Percentiles rank a stretch among this genome's conserved stretches.
These are phyloP conservation scores for Nectriaceae sp. DNA, from an alignment of 2,329 filamentous ascomycete species.

Conservation along the genomic window DNA sequence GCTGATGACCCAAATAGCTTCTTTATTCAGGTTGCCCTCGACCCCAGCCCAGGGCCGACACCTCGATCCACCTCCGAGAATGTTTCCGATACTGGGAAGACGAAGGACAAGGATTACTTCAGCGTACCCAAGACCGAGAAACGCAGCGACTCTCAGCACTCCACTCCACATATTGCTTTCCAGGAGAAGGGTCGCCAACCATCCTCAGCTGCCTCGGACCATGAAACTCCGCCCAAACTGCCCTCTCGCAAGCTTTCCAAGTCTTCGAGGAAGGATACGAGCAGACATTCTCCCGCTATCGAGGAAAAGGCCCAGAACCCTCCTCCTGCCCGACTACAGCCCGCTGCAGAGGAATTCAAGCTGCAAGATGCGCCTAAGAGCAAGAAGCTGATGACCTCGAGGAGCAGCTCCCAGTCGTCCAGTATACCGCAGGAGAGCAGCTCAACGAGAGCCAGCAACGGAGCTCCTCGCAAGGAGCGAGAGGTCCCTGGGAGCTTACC, in stretches of 20 bases:
- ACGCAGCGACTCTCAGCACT: conserved; percentile 51
- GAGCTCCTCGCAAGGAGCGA: conserved; percentile 26
- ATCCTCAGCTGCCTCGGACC: conserved; percentile 59
- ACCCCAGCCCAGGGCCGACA: conserved; percentile 65
- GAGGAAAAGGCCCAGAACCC: conserved; percentile 44
- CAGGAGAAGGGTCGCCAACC: conserved; percentile 73
- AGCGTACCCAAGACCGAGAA: conserved; percentile 49
- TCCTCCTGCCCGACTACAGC: conserved; percentile 37
- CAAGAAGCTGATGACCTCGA: conserved; percentile 47
- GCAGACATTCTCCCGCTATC: conserved; percentile 28
- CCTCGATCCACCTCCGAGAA: conserved; percentile 55
- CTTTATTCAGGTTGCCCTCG: conserved; percentile 75
- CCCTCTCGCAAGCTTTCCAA: conserved; percentile 42
- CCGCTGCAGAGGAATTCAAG: conserved; percentile 65
- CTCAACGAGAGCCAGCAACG: conserved; percentile 39
- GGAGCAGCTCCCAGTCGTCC: conserved; percentile 47
- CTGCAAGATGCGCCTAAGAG: conserved; percentile 78
- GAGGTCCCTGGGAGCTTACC: conserved; percentile 28
- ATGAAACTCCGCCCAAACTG: conserved; percentile 54
- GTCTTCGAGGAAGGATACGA: conserved; percentile 46
- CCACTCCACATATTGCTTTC: conserved; percentile 88
- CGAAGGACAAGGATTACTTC: conserved; percentile 64
- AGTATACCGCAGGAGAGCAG: conserved; percentile 38
- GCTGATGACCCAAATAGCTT: conserved; percentile 67
- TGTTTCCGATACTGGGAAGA: conserved; percentile 45